Evolutionary conservation across 768 basidiomycete species (phyloP), one percentile per base, ranked within the genome.

Genomic region (Naganishia randhawae): DNA sequence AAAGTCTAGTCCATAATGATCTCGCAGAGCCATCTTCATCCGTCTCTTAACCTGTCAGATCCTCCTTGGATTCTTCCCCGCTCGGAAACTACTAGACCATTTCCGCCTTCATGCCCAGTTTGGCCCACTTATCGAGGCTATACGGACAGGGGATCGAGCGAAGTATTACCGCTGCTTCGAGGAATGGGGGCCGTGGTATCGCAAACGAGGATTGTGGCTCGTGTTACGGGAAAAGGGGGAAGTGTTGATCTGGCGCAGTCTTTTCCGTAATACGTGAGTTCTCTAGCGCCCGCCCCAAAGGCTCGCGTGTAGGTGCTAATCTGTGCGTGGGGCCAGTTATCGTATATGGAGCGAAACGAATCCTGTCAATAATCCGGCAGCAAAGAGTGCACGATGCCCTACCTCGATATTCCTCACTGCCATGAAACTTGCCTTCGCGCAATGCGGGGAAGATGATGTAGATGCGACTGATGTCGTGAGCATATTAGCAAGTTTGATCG

Each of bases 91-190:
- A 2, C 50, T 70, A 25, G 45, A 61, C 25, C 63, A 67, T 25
- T 70, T 70, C 57, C 48, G 66, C 16, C 65, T 70, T 10, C 65
- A 70, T n/a, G 53, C 65, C 13, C 69, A 70, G 37, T 70, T 70
- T n/a, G 54, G 63, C 2, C 69, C 69, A 25, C 32, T 70, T 11
- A 66, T 70, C 32, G 25, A 66, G 33, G 69, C 69, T 3, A 63
- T 70, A 32, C 48, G 51, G 39, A 52, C 55, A 48, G 69, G 69
- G 14, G 63, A 70, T 63, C 64, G 65, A 1, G 64, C 69, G 14
- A 35, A 32, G 37, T 70, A 70, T 50, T 70, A 70, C 48, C 13
- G 41, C 8, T 66, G 65, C 41, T 70, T 70, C 31, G 51, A 64
- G 22, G 42, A 41, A 42, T 70, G 69, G 69, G 50, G 57, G 33